A percentile compares a stretch with the other conserved stretches of the same genome.
Evolutionary conservation across 2,329 filamentous ascomycete species (phyloP).

Genomic region (Ciborinia camelliae): DNA sequence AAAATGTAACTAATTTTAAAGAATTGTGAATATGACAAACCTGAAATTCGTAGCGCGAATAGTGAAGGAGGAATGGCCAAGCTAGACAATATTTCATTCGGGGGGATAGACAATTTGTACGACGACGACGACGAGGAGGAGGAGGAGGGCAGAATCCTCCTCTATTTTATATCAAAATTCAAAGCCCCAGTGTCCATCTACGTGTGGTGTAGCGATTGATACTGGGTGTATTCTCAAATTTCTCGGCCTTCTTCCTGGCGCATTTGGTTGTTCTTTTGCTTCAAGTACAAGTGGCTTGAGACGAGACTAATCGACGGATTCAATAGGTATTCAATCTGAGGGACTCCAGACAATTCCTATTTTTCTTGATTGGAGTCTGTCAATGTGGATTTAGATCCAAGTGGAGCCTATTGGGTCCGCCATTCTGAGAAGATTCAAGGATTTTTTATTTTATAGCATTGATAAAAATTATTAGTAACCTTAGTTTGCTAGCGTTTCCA

Average conservation of each 20-base stretch:
- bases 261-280: background rate
- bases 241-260: background rate
- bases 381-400: background rate
- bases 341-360: background rate
- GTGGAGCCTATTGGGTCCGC: background rate
- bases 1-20: background rate
- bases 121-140: no score
- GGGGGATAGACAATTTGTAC: no score
- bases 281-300: background rate
- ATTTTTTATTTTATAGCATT: background rate
- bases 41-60: background rate
- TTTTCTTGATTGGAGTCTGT: background rate
- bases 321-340: background rate
- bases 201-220: background rate
- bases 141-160: no score
- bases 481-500: background rate
- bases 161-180: no score
- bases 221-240: background rate
- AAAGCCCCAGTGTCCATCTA: background rate
- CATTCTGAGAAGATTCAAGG: background rate
- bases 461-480: background rate
- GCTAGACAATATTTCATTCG: no score
- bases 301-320: background rate
- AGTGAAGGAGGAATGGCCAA: background rate
- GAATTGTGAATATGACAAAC: background rate